Evolutionary conservation across 1,284 basidiomycete species (phyloP), one percentile per base, ranked within the genome.

Genomic region (Grifola frondosa): DNA sequence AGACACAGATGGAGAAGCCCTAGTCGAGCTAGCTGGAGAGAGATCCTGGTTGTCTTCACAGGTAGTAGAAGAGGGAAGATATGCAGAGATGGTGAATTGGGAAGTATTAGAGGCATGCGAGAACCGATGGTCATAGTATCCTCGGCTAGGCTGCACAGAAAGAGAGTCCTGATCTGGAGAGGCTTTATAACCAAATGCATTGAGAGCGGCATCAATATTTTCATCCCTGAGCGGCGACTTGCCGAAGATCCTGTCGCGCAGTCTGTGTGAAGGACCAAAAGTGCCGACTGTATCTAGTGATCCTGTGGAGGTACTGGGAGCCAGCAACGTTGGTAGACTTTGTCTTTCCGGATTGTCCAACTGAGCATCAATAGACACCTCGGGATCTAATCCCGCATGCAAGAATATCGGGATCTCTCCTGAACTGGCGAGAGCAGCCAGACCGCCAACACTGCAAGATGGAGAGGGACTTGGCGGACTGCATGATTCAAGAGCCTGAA

Each of bases 321-420:
- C 36, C 12, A 51, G 42, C 2, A 39, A 40, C 16, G 28, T 15
- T 28, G 30, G 21, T 15, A 13, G 40, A 22, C 25, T 25, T 30
- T 13, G 29, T n/a, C n/a, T n/a, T n/a, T n/a, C n/a, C n/a, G n/a
- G n/a, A n/a, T n/a, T n/a, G n/a, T n/a, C n/a, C n/a, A n/a, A n/a
- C n/a, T n/a, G n/a, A n/a, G n/a, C n/a, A n/a, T n/a, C n/a, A n/a
- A n/a, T n/a, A n/a, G n/a, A n/a, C n/a, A n/a, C n/a, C n/a, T n/a
- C n/a, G n/a, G n/a, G n/a, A n/a, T 47, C 42, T 17, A 55, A 36
- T 6, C 55, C 57, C 13, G 46, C 24, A 38, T 75, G 71, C 47
- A 80, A 62, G 37, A 81, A 60, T 30, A 84, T 69, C 6, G 79
- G 80, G 34, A 84, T 79, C 36, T 77, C 70, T 22, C 73, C 78